Evolutionary conservation across 352 stramenopile species (phyloP).

Genomic region (Phytophthora citrophthora): DNA sequence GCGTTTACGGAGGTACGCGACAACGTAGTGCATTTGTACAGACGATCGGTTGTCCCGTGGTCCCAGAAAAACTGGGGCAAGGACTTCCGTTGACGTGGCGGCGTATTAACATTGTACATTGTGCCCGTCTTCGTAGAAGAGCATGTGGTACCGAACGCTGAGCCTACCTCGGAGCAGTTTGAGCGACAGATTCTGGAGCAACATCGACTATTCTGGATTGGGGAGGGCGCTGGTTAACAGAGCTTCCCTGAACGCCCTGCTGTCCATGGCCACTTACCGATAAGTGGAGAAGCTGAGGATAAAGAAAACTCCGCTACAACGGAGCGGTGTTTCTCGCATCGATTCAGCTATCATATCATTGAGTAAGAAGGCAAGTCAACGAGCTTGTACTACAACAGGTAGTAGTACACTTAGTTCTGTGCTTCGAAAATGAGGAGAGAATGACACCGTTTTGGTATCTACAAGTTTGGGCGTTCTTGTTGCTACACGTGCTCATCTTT

Average conservation of each 20-base stretch:
- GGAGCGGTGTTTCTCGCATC: no score
- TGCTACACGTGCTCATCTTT: no score
- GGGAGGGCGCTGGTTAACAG: slow-evolving; percentile 57
- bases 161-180: slow-evolving; percentile 35
- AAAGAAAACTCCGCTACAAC: no score
- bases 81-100: slow-evolving; percentile 13
- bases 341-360: no score
- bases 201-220: slow-evolving; percentile 80
- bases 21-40: slow-evolving; percentile 23
- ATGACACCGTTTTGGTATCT: no score
- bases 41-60: slow-evolving; percentile 17
- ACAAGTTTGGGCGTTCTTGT: no score
- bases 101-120: slow-evolving; percentile 32
- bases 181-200: slow-evolving; percentile 67
- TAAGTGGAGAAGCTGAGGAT: no score
- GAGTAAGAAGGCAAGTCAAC: no score
- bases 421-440: no score
- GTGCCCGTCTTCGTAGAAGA: slow-evolving; percentile 40
- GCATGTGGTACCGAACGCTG: slow-evolving; percentile 33
- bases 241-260: not conserved
- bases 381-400: no score
- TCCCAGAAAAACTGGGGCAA: slow-evolving; percentile 20
- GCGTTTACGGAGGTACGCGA: slow-evolving; percentile 54
- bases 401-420: no score
- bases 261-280: not conserved